Evolutionary conservation across 257 asterid species (phyloP).

Genomic region (Fraxinus quadrangulata): DNA sequence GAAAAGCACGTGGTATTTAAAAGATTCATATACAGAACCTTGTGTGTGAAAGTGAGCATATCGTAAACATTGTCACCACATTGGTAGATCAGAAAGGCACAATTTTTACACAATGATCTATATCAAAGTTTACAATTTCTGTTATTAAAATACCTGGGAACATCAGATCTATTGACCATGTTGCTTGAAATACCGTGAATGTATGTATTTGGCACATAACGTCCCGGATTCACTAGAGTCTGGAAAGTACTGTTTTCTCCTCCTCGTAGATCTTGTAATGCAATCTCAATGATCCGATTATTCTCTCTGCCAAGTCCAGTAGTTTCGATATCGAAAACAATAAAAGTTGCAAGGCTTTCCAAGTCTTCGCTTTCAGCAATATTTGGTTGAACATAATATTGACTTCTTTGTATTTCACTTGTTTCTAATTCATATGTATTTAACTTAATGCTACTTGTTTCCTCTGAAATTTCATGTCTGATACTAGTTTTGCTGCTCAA

Average conservation of each 20-base stretch:
- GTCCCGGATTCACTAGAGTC: constrained; percentile 79
- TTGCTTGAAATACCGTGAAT: constrained; percentile 66
- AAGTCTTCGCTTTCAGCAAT: constrained; percentile 47
- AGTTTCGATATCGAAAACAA: constrained; percentile 85
- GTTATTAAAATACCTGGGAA: constrained; percentile 60
- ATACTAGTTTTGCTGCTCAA: constrained; percentile 34
- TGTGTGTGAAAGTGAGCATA: background rate
- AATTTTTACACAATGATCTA: background rate
- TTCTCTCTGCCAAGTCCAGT: constrained; percentile 67
- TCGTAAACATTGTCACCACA: background rate
- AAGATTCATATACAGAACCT: background rate
- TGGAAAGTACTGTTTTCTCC: constrained; percentile 85
- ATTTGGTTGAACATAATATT: constrained; percentile 36
- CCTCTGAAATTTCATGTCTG: constrained; percentile 35
- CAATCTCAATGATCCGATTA: constrained; percentile 78
- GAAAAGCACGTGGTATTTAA: background rate
- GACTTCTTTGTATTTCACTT: constrained; percentile 39
- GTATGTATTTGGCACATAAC: constrained; percentile 53
- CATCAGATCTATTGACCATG: constrained; percentile 67
- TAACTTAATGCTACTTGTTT: constrained; percentile 27
- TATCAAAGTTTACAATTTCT: background rate
- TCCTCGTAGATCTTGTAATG: constrained; percentile 85
- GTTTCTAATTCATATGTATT: constrained; percentile 36
- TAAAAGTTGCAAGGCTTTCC: constrained; percentile 57
- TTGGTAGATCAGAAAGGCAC: background rate